These are phyloP conservation scores for Hyaloscypha hepaticicola DNA, from an alignment of 495 filamentous ascomycete species.

Conservation along the genomic window DNA sequence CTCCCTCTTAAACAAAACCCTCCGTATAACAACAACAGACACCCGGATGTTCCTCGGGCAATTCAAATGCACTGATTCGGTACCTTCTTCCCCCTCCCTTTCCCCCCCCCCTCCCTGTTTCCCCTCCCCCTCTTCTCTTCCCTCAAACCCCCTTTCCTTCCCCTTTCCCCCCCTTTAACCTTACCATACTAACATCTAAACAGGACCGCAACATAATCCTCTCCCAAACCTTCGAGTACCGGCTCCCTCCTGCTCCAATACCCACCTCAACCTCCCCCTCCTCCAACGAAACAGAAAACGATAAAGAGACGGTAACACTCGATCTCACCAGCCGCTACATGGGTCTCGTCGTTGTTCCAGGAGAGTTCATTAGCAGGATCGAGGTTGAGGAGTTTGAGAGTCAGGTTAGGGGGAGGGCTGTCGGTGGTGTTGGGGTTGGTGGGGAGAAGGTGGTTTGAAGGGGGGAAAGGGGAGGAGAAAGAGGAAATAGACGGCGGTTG, in stretches of 20 bases:
- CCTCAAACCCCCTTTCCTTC: neutral
- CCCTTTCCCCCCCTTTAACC: neutral
- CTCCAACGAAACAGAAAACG: no score
- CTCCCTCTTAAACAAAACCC: slow-evolving; percentile 61
- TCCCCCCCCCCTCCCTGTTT: slow-evolving; percentile 48
- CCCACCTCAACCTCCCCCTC: neutral
- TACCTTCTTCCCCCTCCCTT: slow-evolving; percentile 40
- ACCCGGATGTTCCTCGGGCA: slow-evolving; percentile 82
- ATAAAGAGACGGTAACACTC: slow-evolving; percentile 41
- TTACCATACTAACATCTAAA: no score
- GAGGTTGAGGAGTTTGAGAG: slow-evolving; percentile 74
- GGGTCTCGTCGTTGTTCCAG: slow-evolving; percentile 88
- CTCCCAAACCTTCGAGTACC: slow-evolving; percentile 82
- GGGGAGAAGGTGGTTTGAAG: neutral
- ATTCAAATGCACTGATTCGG: slow-evolving; percentile 94
- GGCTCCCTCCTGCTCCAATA: slow-evolving; percentile 58
- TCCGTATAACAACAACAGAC: slow-evolving; percentile 82
- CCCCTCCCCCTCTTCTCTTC: neutral
- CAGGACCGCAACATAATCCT: slow-evolving; percentile 87
- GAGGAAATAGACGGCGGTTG: neutral
- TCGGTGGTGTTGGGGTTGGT: neutral
- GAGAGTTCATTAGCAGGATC: slow-evolving; percentile 79
- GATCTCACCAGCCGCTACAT: slow-evolving; percentile 83
- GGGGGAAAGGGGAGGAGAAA: neutral
- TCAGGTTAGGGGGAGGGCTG: slow-evolving; percentile 34